Conservation (phyloP, 208 protist species). For the Leishmania turanica region DNA sequence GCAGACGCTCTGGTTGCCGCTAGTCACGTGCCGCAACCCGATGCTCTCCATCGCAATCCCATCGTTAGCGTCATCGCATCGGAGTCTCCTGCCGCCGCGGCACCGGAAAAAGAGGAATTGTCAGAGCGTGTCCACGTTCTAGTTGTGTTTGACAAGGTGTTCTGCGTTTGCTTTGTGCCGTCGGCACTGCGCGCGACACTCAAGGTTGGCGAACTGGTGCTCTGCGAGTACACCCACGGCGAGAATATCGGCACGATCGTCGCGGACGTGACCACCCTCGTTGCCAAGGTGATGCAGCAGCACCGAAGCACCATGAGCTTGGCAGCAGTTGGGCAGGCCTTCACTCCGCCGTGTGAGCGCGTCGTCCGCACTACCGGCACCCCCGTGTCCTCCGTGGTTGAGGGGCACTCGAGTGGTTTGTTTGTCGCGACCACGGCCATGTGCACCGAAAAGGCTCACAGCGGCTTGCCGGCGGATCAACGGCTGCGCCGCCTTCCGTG, state of each 20-base stretch:
- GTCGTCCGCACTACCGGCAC: neutral
- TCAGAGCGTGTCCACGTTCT: conserved; percentile 40
- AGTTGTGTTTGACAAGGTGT: conserved; percentile 62
- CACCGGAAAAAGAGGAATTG: neutral
- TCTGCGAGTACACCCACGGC: conserved; percentile 55
- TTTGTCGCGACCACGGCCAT: conserved; percentile 12
- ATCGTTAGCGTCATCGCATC: neutral
- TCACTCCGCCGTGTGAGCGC: conserved; percentile 8
- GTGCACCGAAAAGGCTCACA: conserved; percentile 14
- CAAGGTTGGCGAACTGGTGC: conserved; percentile 65
- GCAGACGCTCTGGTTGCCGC: neutral
- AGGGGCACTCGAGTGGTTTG: neutral
- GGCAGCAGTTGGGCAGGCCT: neutral
- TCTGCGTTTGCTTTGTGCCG: conserved; percentile 70
- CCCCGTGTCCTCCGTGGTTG: neutral
- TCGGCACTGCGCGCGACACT: conserved; percentile 31
- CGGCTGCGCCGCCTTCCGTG: conserved; percentile 58
- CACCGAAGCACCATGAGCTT: neutral
- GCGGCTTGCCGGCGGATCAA: conserved; percentile 29
- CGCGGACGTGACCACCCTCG: conserved; percentile 44
- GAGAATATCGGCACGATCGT: conserved; percentile 60
- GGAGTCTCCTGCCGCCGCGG: neutral
- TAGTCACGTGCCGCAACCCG: neutral
- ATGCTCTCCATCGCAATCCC: neutral
- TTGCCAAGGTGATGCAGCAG: conserved; percentile 19